Evolutionary conservation across 148 eudicot genomes (phyloP), one percentile per base, ranked within the genome.

Genomic region (Pouteria glomerata): DNA sequence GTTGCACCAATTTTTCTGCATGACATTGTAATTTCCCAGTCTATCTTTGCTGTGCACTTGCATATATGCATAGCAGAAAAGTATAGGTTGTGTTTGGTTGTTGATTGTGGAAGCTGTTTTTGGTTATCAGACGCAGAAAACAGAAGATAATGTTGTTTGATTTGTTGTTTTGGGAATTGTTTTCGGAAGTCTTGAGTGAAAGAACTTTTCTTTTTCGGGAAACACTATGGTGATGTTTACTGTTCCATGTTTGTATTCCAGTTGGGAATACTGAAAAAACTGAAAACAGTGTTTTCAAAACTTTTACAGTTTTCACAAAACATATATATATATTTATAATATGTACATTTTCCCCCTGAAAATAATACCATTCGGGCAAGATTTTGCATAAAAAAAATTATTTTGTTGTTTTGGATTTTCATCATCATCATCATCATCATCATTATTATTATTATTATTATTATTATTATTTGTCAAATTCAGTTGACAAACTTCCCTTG

Each of bases 1-100:
- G 99, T 79, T 61, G 16, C 15, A 12, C 63, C 30, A 15, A 19
- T 66, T 66, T 27, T 29, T 57, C 16, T 51, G 41, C 68, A 26
- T 63, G 3, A 19, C 33, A 57, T 70, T 44, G 39, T 35, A 2
- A 27, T 71, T 59, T 74, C 51, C 19, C 11, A 7, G 23, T 50
- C 31, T 33, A 12, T 26, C 21, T 41, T 30, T 4, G 1, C 37
- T 39, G 14, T 2, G 65, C 31, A 8, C 31, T 58, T 11, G 33
- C 16, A 23, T 70, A 16, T 30, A 2, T 18, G 26, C 16, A 19
- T 29, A 24, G 33, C 29, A 64, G 67, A 14, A 63, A 63, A 39
- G 14, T 39, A 42, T 45, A 45, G 53, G 15, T 65, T n/a, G 2
- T n/a, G 15, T 60, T 60, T 16, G 56, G 12, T 37, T 6, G 10